phyloP scores from a whole-genome alignment of 2,329 filamentous ascomycete genomes.

The Apiospora aurea region DNA sequence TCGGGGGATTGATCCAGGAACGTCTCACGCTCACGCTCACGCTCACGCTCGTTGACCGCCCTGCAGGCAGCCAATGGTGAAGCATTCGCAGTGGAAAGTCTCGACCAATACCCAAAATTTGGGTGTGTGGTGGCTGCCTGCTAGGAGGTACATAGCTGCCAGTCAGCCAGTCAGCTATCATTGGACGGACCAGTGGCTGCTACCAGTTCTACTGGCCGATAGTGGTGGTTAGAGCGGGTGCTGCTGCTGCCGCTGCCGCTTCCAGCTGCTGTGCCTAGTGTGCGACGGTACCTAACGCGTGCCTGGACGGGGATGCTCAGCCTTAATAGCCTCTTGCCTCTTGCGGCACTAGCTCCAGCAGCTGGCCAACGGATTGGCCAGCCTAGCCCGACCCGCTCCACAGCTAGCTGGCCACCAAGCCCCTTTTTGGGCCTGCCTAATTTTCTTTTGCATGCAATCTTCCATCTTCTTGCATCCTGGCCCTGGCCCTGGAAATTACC shows the following conservation, averaged over 20 bases:
- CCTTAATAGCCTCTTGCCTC: slow-evolving; percentile 10
- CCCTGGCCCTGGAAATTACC: slow-evolving; percentile 17
- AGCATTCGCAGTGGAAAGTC: not conserved
- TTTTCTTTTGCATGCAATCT: slow-evolving; percentile 21
- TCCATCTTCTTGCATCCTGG: slow-evolving; percentile 1
- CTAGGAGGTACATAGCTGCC: not conserved
- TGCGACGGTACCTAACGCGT: not conserved
- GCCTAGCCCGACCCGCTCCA: not conserved
- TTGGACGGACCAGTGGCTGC: not conserved
- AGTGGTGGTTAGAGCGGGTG: not conserved
- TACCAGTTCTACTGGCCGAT: too few species aligned
- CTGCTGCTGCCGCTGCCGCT: not conserved
- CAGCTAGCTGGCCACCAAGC: not conserved
- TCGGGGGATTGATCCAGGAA: not conserved
- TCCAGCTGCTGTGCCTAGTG: too few species aligned
- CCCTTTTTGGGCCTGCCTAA: slow-evolving; percentile 1
- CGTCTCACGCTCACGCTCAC: not conserved
- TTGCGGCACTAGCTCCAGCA: not conserved
- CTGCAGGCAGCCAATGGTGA: not conserved
- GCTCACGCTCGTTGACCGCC: not conserved
- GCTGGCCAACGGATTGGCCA: not conserved
- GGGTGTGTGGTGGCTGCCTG: not conserved
- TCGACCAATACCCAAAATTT: not conserved
- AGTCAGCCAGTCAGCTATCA: not conserved
- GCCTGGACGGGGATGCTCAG: not conserved